A percentile compares a stretch with the other conserved stretches of the same genome.
Evolutionary conservation across 176 grass and related monocot species (phyloP).

Genomic region (Dactylis glomerata): DNA sequence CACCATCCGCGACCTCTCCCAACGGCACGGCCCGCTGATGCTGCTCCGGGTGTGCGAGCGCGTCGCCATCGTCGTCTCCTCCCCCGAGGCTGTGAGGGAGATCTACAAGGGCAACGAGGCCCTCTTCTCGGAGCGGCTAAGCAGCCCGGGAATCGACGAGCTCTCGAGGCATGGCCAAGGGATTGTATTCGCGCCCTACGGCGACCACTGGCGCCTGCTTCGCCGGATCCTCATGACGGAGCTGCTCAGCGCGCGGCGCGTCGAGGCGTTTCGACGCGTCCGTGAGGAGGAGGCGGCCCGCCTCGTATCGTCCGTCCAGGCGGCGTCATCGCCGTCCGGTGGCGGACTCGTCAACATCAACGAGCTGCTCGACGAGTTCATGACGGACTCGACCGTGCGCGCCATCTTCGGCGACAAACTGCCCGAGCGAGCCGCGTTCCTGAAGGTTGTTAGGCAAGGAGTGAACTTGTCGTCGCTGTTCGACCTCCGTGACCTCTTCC

Average conservation of each 20-base stretch:
- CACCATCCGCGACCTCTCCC: conserved; percentile 24
- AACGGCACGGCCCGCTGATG: conserved; percentile 35
- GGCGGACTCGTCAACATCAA: background rate
- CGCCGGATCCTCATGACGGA: conserved; percentile 40
- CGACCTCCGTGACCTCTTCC: conserved; percentile 40
- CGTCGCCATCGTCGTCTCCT: conserved; percentile 31
- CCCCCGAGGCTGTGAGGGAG: conserved; percentile 28
- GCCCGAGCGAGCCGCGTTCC: conserved; percentile 4
- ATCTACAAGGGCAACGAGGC: conserved; percentile 40
- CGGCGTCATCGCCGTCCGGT: background rate
- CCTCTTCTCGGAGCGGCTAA: conserved; percentile 14
- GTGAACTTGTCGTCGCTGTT: conserved; percentile 8
- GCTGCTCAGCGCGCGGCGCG: conserved; percentile 33
- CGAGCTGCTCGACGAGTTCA: conserved; percentile 10
- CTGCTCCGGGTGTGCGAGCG: conserved; percentile 39
- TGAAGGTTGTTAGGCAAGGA: background rate
- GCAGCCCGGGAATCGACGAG: conserved; percentile 18
- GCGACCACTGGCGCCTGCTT: conserved; percentile 31
- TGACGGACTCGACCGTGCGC: conserved; percentile 26
- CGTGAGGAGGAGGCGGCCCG: conserved; percentile 30
- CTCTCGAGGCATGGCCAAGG: conserved; percentile 11
- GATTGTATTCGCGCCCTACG: conserved; percentile 37
- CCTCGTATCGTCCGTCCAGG: conserved; percentile 5
- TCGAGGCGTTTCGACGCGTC: conserved; percentile 26
- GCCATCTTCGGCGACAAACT: conserved; percentile 4